Base-by-base conservation (phyloP, 1,284 basidiomycete genomes). In the Melampsora occidentalis region DNA sequence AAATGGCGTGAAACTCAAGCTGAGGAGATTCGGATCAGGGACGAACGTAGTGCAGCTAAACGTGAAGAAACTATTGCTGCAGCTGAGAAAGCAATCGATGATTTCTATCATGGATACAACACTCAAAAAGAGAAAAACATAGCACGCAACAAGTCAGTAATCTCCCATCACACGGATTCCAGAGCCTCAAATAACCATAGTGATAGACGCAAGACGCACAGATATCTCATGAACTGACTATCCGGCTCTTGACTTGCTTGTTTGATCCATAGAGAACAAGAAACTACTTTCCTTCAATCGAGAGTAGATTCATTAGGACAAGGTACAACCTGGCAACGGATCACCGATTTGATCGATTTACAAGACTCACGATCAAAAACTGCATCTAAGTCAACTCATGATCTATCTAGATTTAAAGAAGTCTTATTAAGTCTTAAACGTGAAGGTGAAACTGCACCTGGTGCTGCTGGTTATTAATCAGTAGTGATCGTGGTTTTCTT, bases 291-390 rank as follows among this genome's bases (percentile, higher is more conserved):
- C 85, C 83, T 93, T 59, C 87, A 89, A 39, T 85, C 86, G 62
- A 86, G 94, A 77, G 88, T 89, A 31, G 89, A 90, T 70, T 89
- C 90, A 28, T 88, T 99, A 73, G 91, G 93, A 0, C 87, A 89
- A 78, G 97, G 96, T 48, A 97, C 96, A 25, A 95, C 95, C 6
- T 99, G 97, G 97, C 89, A 94, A 80, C 90, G 96, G 35, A 95
- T 99, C 81, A 91, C 90, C 82, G 90, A 91, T 66, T 84, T 91
- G 71, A 85, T 98, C 77, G 93, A 95, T 79, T 87, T 99, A 61
- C 89, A 97, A 84, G 97, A 98, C 84, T 97, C 94, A 77, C 93
- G 86, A 85, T 93, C 91, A 86, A 99, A 98, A 86, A 98, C 95
- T 0, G 88, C 94, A 80, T 90, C 94, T 25, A 89, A 94, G n/a